Conservation (phyloP, 805 yeast species). For the Helenozyma rhizophorensis region DNA sequence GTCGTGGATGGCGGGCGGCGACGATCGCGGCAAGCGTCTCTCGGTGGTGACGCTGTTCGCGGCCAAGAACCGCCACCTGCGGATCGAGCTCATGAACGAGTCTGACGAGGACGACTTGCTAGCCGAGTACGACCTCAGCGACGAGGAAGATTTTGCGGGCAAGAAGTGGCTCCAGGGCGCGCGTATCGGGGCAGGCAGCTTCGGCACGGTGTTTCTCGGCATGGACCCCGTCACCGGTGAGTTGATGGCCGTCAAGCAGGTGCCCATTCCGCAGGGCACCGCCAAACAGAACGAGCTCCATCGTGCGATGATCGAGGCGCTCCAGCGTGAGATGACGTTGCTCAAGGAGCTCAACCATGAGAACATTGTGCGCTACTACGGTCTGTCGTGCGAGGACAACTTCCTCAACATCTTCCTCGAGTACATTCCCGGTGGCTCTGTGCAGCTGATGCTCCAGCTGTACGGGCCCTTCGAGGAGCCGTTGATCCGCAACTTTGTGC, state of each 20-base stretch:
- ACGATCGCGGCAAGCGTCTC: constrained; percentile 6
- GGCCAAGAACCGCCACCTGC: constrained; percentile 32
- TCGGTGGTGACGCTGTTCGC: constrained; percentile 17
- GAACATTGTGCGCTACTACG: constrained; percentile 88
- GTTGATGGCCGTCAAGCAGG: constrained; percentile 95
- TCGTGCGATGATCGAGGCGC: constrained; percentile 65
- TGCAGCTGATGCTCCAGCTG: constrained; percentile 63
- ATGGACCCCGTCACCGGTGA: constrained; percentile 92
- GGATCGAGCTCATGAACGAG: constrained; percentile 34
- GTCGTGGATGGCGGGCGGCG: constrained; percentile 17
- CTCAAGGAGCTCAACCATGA: constrained; percentile 80
- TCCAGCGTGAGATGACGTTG: constrained; percentile 76
- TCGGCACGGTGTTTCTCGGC: constrained; percentile 90
- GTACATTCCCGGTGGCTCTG: constrained; percentile 40
- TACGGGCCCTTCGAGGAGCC: constrained; percentile 83
- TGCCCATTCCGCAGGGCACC: constrained; percentile 54
- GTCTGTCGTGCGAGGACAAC: constrained; percentile 73
- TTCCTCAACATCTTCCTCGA: constrained; percentile 69
- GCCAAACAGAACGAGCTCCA: constrained; percentile 27
- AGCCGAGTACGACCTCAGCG: constrained; percentile 27
- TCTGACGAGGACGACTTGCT: constrained; percentile 13
- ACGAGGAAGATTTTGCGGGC: constrained; percentile 21
- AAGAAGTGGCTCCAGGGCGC: constrained; percentile 88
- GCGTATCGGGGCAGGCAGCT: constrained; percentile 89
- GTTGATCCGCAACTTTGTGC: constrained; percentile 61